These are phyloP conservation scores for Vaucheria bursata DNA, from an alignment of 352 stramenopile species.

Conservation along the genomic window DNA sequence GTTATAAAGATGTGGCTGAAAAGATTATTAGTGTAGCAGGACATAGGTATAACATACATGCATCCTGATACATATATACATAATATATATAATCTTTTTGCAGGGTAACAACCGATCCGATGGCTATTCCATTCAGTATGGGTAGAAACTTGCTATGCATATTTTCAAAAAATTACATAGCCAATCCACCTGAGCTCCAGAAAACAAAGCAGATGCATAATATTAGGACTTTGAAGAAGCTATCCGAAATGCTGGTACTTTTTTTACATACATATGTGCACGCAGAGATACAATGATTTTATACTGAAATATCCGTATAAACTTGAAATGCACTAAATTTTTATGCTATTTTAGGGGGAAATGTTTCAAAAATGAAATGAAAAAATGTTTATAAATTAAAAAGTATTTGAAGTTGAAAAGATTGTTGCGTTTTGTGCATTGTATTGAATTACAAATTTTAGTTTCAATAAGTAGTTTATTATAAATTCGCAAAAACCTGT, in stretches of 20 bases:
- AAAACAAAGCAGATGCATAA: conserved; percentile 50
- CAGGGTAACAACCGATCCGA: conserved; percentile 50
- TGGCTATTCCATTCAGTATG: conserved; percentile 54
- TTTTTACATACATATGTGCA: too few relatives aligned
- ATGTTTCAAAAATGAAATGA: too few relatives aligned
- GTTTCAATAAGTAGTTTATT: too few relatives aligned
- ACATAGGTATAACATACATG: conserved; percentile 18
- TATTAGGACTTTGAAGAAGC: conserved; percentile 47
- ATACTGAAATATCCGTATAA: too few relatives aligned
- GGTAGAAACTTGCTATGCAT: conserved; percentile 52
- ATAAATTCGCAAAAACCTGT: too few relatives aligned
- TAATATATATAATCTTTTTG: not conserved
- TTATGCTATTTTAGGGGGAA: too few relatives aligned
- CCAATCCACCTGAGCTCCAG: conserved; percentile 48
- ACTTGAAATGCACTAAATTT: too few relatives aligned
- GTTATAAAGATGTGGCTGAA: conserved; percentile 33
- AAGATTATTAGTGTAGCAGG: conserved; percentile 51
- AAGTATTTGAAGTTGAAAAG: too few relatives aligned
- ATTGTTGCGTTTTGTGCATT: too few relatives aligned
- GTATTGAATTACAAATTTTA: too few relatives aligned
- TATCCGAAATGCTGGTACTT: conserved; percentile 44
- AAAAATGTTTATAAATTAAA: too few relatives aligned
- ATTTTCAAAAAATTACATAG: conserved; percentile 54
- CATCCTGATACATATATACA: not conserved
- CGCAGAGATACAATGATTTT: too few relatives aligned